Percentiles rank a stretch among this genome's conserved stretches.
Conservation (phyloP, 2,329 filamentous ascomycete species). For the Teratosphaeriaceae sp. region DNA sequence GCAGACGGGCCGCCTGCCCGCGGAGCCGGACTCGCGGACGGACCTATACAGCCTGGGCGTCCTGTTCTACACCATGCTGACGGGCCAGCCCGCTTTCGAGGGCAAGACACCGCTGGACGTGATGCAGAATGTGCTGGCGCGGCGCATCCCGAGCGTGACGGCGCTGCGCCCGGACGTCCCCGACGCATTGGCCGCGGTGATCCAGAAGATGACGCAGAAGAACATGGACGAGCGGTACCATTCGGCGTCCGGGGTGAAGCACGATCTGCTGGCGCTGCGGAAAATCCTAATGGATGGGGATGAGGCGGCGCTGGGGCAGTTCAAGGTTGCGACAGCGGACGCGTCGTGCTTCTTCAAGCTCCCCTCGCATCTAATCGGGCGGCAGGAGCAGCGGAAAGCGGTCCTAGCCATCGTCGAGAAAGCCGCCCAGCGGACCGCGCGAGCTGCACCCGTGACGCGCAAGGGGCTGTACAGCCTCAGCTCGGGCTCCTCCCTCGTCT, state of each 20-base stretch:
- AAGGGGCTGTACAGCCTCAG: conserved; percentile 44
- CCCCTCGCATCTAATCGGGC: conserved; percentile 73
- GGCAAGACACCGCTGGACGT: conserved; percentile 79
- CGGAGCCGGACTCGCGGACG: conserved; percentile 83
- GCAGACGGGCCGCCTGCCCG: conserved; percentile 87
- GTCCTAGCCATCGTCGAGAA: conserved; percentile 71
- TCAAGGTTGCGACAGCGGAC: conserved; percentile 74
- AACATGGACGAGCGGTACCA: conserved; percentile 83
- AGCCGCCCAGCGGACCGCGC: conserved; percentile 58
- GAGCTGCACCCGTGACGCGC: conserved; percentile 23
- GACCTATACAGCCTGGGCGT: conserved; percentile 92
- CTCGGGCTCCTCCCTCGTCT: conserved; percentile 35
- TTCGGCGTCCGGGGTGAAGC: conserved; percentile 76
- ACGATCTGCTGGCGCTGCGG: conserved; percentile 70
- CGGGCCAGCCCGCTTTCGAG: conserved; percentile 72
- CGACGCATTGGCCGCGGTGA: conserved; percentile 71
- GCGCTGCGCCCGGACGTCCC: conserved; percentile 75
- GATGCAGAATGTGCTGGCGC: conserved; percentile 79
- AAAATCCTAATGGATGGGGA: conserved; percentile 71
- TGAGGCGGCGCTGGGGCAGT: conserved; percentile 61
- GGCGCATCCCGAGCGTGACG: conserved; percentile 69
- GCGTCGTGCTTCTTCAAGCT: conserved; percentile 89
- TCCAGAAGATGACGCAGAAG: conserved; percentile 89
- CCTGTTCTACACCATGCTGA: conserved; percentile 79
- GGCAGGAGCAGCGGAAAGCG: conserved; percentile 62